These are phyloP conservation scores for Rachicladosporium sp. DNA, from an alignment of 2,329 filamentous ascomycete species.

Conservation along the genomic window DNA sequence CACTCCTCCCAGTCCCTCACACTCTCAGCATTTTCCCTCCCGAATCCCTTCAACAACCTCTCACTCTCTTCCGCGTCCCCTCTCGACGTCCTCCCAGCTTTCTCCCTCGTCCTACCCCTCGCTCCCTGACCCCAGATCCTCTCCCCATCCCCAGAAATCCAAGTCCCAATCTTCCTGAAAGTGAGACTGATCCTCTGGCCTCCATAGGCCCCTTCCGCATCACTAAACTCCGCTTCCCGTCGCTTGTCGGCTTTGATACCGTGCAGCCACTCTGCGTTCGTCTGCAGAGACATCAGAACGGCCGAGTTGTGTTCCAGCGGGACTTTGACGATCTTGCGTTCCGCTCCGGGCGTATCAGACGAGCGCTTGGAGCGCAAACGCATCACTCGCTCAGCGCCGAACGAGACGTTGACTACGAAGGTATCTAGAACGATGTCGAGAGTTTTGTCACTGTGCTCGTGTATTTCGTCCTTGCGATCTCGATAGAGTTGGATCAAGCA, in stretches of 20 bases:
- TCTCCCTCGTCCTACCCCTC: conserved; percentile 48
- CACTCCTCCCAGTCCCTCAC: conserved; percentile 61
- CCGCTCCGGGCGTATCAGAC: background rate
- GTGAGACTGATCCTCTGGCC: conserved; percentile 83
- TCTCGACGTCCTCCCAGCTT: conserved; percentile 54
- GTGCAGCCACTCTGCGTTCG: conserved; percentile 82
- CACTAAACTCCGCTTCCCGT: conserved; percentile 50
- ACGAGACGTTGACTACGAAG: conserved; percentile 81
- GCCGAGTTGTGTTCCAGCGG: conserved; percentile 79
- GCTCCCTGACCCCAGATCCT: conserved; percentile 91
- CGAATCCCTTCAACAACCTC: conserved; percentile 65
- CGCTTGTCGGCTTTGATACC: conserved; percentile 84
- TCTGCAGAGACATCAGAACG: conserved; percentile 65
- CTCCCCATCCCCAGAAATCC: conserved; percentile 50
- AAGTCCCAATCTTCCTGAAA: conserved; percentile 81
- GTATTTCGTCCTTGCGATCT: conserved; percentile 80
- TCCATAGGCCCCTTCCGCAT: conserved; percentile 56
- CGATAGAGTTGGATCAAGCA: conserved; percentile 88
- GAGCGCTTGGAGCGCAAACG: conserved; percentile 68
- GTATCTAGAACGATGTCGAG: conserved; percentile 73
- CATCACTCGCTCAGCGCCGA: conserved; percentile 90
- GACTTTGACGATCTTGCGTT: conserved; percentile 26
- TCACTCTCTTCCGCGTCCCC: conserved; percentile 55
- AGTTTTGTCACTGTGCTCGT: conserved; percentile 94
- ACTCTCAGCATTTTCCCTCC: conserved; percentile 62